Evolutionary conservation across 352 stramenopile species (phyloP).

Genomic region (Phytopythium helicoides): DNA sequence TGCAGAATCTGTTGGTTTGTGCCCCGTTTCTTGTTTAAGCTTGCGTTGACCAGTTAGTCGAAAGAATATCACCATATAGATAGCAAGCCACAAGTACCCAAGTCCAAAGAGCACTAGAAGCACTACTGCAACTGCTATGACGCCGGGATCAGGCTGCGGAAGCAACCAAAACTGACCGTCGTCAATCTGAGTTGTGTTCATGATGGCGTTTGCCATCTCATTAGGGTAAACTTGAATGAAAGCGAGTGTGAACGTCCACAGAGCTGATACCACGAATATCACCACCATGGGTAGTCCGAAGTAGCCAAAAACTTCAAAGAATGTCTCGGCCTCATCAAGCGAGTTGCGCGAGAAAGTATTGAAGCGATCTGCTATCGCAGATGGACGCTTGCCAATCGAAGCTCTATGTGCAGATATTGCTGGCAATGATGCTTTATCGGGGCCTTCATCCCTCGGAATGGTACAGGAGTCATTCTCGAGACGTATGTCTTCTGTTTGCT

Average conservation of each 20-base stretch:
- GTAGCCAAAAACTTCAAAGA: slow-evolving; percentile 3
- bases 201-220: slow-evolving; percentile 6
- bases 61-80: slow-evolving; percentile 4
- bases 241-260: slow-evolving; percentile 4
- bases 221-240: slow-evolving; percentile 2
- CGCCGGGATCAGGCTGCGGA: slow-evolving; percentile 2
- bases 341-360: not conserved
- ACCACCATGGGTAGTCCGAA: not conserved
- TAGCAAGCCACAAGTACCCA: not conserved
- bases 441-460: no score
- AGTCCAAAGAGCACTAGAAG: slow-evolving; percentile 3
- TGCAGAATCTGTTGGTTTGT: no score
- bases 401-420: no score
- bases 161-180: slow-evolving; percentile 29
- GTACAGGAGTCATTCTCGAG: no score
- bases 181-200: slow-evolving; percentile 12
- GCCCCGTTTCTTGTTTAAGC: not conserved
- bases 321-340: not conserved
- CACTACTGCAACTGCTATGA: slow-evolving; percentile 4
- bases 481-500: no score
- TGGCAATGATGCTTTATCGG: no score
- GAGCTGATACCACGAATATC: not conserved
- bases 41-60: not conserved
- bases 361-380: no score
- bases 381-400: no score